Evolutionary conservation across 1,284 basidiomycete genomes (phyloP).

Genomic region (Moesziomyces parantarcticus): DNA sequence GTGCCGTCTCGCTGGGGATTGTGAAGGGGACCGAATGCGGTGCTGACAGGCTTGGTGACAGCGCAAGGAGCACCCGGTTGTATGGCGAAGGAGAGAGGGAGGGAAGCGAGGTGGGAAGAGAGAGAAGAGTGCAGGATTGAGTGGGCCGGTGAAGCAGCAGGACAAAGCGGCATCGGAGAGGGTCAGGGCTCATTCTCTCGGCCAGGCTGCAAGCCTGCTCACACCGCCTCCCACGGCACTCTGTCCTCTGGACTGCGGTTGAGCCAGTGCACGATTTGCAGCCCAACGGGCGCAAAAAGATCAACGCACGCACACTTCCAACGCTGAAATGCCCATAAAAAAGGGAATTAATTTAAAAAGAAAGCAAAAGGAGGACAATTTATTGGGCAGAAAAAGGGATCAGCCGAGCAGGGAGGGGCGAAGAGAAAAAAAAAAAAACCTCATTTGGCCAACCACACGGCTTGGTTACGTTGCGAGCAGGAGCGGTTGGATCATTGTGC

Average conservation of each 20-base stretch:
- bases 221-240: too few species aligned
- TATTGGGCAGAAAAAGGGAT: slow-evolving; percentile 10
- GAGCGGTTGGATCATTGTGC: slow-evolving; percentile 4
- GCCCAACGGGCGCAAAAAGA: background rate
- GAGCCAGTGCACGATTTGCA: too few species aligned
- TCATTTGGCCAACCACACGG: slow-evolving; percentile 11
- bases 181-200: too few species aligned
- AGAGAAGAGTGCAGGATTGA: background rate
- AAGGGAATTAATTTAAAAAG: slow-evolving; percentile 1
- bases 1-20: too few species aligned
- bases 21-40: too few species aligned
- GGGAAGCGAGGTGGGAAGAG: slow-evolving; percentile 1
- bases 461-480: background rate
- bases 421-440: slow-evolving; percentile 5
- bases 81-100: slow-evolving; percentile 5
- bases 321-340: background rate
- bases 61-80: background rate
- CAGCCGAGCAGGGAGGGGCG: slow-evolving; percentile 2
- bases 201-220: slow-evolving; percentile 3
- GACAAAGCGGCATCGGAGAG: slow-evolving; percentile 1
- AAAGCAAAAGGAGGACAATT: background rate
- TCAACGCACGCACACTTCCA: background rate
- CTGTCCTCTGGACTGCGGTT: too few species aligned
- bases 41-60: too few species aligned
- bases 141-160: slow-evolving; percentile 1